These are phyloP conservation scores for Nicotiana otophora DNA, from an alignment of 257 asterid genomes.

Conservation along the genomic window DNA sequence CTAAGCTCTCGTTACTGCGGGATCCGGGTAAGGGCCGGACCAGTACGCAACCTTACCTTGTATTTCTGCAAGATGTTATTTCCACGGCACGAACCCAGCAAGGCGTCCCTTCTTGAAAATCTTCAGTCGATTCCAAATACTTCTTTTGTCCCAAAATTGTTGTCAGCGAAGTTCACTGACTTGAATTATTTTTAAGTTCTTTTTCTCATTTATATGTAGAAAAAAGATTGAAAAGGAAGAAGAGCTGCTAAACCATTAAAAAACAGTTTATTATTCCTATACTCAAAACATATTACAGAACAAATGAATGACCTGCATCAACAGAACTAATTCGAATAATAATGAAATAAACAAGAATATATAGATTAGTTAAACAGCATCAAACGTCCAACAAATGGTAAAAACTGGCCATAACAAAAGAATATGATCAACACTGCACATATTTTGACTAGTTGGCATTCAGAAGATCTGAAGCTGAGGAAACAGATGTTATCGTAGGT, in stretches of 20 bases:
- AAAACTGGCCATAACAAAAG: constrained; percentile 3
- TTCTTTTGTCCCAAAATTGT: neutral
- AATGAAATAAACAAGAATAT: neutral
- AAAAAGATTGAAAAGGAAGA: neutral
- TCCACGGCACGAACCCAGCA: no score
- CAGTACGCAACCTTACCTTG: no score
- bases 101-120: no score
- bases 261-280: neutral
- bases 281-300: constrained; percentile 5
- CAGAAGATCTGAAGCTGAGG: neutral
- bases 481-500: no score
- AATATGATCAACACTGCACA: constrained; percentile 4
- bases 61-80: no score
- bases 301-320: constrained; percentile 1
- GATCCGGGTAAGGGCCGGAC: no score
- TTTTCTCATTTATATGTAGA: neutral
- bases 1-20: no score
- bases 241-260: no score
- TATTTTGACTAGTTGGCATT: neutral
- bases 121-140: no score
- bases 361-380: neutral
- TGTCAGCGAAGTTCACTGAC: no score
- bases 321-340: neutral
- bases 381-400: neutral
- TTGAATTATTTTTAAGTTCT: neutral